phyloP scores from a whole-genome alignment of 352 stramenopile species.

The Phytophthora citrophthora region DNA sequence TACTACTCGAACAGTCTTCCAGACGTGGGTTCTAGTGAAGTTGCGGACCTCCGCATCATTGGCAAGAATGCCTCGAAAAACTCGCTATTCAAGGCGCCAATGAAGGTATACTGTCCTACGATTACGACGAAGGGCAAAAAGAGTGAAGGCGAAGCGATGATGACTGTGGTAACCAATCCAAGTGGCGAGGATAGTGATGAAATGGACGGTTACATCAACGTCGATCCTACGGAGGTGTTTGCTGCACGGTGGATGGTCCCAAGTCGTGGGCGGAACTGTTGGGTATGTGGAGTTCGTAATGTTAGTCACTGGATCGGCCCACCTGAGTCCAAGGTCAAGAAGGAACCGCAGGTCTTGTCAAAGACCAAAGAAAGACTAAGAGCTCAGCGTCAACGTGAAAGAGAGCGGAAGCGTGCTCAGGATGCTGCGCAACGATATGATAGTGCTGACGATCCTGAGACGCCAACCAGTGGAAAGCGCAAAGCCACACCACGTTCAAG shows the following conservation, averaged over 20 bases:
- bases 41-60: slow-evolving; percentile 56
- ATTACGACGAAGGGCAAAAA: slow-evolving; percentile 16
- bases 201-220: slow-evolving; percentile 65
- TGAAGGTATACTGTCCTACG: slow-evolving; percentile 72
- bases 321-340: slow-evolving; percentile 46
- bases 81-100: slow-evolving; percentile 65
- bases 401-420: slow-evolving; percentile 19
- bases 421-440: slow-evolving; percentile 7
- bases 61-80: slow-evolving; percentile 75
- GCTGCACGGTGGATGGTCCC: slow-evolving; percentile 75
- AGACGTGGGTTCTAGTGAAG: slow-evolving; percentile 28
- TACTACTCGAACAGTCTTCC: slow-evolving; percentile 70
- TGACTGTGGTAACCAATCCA: slow-evolving; percentile 77
- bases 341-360: slow-evolving; percentile 10
- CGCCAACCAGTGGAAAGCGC: slow-evolving; percentile 7
- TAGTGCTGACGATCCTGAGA: slow-evolving; percentile 9
- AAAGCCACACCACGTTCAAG: slow-evolving; percentile 22
- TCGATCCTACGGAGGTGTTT: slow-evolving; percentile 73
- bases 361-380: slow-evolving; percentile 29
- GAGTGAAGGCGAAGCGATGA: slow-evolving; percentile 51
- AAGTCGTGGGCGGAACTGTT: slow-evolving; percentile 61
- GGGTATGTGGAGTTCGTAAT: slow-evolving; percentile 82
- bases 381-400: slow-evolving; percentile 18
- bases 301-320: slow-evolving; percentile 64
- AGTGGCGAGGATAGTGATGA: slow-evolving; percentile 66